Base-by-base conservation (phyloP, 768 basidiomycete species). In the Boletus sensibilis region DNA sequence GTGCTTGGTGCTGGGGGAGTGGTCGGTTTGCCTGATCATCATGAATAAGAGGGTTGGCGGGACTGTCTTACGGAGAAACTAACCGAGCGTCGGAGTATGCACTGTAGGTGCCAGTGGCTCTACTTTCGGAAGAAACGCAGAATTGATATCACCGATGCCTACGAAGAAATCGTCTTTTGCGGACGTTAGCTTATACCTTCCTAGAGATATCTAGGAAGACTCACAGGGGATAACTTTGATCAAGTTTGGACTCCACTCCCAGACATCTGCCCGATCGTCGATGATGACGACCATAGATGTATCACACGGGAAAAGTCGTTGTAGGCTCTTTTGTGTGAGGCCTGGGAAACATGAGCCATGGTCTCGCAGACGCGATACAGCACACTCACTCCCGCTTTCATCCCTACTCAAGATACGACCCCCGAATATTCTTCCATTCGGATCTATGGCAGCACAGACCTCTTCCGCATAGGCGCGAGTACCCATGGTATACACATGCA, bases 401-500 rank as follows among this genome's bases (percentile, higher is more conserved):
- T 98, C 96, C 59, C 97, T 81, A 71, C 90, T 94, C 43, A 99
- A 73, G 40, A 99, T 81, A 50, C 97, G 83, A 38, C 88, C 88
- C 46, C 92, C 89, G 65, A 99, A 99, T 61, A 89, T 78, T 71
- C 79, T 86, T 5, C 86, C 85, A 49, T 88, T 84, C 14, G 96
- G 92, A 76, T 99, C 97, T 67, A 99, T 92, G 27, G 92, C 88
- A 45, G 88, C 83, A 72, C 94, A 97, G 20, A 98, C 96, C 71
- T 94, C 84, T 72, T 94, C 91, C 37, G 97, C 97, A 73, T 98
- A 99, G 43, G 93, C 88, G 43, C 97, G 86, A 25, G 96, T 98
- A 52, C 97, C 97, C 95, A 98, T 98, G 23, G 96, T 99, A 74
- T 99, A 99, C 45, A 99, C 95, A 71, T 98, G 97, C 94, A 98